A percentile compares a stretch with the other conserved stretches of the same genome.
Conservation (phyloP, 2,329 filamentous ascomycete species). For the Zasmidium angulare region DNA sequence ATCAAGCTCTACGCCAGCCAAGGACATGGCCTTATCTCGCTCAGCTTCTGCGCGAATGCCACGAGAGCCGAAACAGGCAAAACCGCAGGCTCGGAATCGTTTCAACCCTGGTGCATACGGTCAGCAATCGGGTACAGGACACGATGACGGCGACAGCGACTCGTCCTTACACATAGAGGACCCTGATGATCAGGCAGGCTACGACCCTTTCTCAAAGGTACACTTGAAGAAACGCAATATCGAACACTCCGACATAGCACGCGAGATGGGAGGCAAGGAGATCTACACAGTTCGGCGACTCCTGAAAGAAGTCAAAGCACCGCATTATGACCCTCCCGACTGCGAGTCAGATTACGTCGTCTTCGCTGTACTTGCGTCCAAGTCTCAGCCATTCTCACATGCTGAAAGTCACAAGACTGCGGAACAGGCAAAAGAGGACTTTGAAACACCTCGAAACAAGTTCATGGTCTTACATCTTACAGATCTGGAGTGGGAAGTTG, state of each 20-base stretch:
- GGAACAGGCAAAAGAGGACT: slow-evolving; percentile 47
- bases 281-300: slow-evolving; percentile 77
- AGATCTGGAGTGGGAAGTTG: slow-evolving; percentile 86
- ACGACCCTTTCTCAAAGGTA: slow-evolving; percentile 82
- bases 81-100: slow-evolving; percentile 6
- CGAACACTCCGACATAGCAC: slow-evolving; percentile 75
- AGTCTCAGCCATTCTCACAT: slow-evolving; percentile 73
- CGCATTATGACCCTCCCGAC: slow-evolving; percentile 76
- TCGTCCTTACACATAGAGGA: slow-evolving; percentile 15
- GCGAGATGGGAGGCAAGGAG: slow-evolving; percentile 76
- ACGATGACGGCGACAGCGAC: slow-evolving; percentile 20
- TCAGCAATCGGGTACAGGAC: slow-evolving; percentile 13
- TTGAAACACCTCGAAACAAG: slow-evolving; percentile 63
- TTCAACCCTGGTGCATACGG: slow-evolving; percentile 13
- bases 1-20: not conserved
- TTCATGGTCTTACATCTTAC: slow-evolving; percentile 91
- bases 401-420: slow-evolving; percentile 49
- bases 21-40: slow-evolving; percentile 6
- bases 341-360: slow-evolving; percentile 87
- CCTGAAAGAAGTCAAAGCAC: slow-evolving; percentile 75
- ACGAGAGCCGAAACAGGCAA: slow-evolving; percentile 1
- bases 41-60: slow-evolving; percentile 15
- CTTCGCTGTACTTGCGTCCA: slow-evolving; percentile 82
- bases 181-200: slow-evolving; percentile 49
- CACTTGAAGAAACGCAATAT: slow-evolving; percentile 82